Evolutionary conservation across 108 stramenopile species (phyloP), one percentile per base, ranked within the genome.

Genomic region (Cylindrotheca fusiformis): DNA sequence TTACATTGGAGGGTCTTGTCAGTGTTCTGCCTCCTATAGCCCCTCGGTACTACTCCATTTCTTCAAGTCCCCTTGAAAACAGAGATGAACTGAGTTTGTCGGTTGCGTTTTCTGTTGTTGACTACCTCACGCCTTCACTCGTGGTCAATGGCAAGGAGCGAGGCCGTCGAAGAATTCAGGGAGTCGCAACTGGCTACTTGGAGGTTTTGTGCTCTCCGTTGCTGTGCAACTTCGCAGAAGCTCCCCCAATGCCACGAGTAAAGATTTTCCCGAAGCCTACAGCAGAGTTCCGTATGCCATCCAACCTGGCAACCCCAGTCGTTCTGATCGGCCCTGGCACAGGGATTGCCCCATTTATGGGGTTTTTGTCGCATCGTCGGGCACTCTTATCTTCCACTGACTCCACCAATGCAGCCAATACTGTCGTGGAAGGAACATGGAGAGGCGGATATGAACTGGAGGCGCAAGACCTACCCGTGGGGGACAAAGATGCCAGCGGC

Each of bases 301-400:
- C 62, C 0, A 58, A 79, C 4, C 65, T 89, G 4, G 55, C 68
- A 5, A 82, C 74, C 21, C 97, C 97, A 1, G 60, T 98, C 23
- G 73, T 99, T 41, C 76, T 99, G 60, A 85, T 99, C 36, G 99
- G 99, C 20, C 99, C 99, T 2, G 99, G 99, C 20, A 98, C 99
- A 3, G 99, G 99, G 10, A 86, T 99, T 25, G 97, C 99, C 22
- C 97, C 99, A 18, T 98, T 99, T 70, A 77, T 96, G 58, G 95
- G 96, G 67, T 97, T 98, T 55, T 31, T 99, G 23, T 68, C 72
- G n/a, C 86, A 91, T 52, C 84, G 86, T 4, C 76, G 77, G 57
- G 84, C 80, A 5, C 63, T 87, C 60, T n/a, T 67, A 1, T 55
- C 69, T 4, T 76, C 77, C 3, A 51, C 63, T 2, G 74, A 77